A percentile compares a stretch with the other conserved stretches of the same genome.
These are phyloP conservation scores for Solanum pimpinellifolium DNA, from an alignment of 257 asterid genomes.

Conservation along the genomic window DNA sequence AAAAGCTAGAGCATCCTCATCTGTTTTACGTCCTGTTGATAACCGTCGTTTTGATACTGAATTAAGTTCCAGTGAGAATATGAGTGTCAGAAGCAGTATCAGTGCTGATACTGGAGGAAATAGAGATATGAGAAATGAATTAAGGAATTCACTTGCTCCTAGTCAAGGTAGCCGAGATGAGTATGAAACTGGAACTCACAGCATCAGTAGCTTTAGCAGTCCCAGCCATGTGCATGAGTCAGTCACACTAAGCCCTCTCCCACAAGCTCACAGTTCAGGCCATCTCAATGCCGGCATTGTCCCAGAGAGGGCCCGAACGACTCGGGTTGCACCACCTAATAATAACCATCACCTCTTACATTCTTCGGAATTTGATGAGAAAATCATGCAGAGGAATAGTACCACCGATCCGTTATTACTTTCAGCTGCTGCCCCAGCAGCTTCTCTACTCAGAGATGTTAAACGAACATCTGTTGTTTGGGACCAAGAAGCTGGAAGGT, in stretches of 20 bases:
- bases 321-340: conserved; percentile 15
- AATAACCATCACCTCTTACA: conserved; percentile 21
- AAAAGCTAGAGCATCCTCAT: conserved; percentile 93
- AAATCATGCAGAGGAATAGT: conserved; percentile 34
- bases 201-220: conserved; percentile 86
- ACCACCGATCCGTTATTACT: conserved; percentile 28
- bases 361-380: conserved; percentile 41
- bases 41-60: conserved; percentile 56
- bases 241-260: conserved; percentile 82
- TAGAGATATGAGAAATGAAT: conserved; percentile 35
- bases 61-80: conserved; percentile 78
- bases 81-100: conserved; percentile 75
- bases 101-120: conserved; percentile 72
- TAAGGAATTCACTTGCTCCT: conserved; percentile 47
- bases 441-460: conserved; percentile 58
- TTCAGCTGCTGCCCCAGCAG: conserved; percentile 32
- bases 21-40: conserved; percentile 84
- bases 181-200: conserved; percentile 81
- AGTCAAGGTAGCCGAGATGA: conserved; percentile 85
- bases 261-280: conserved; percentile 36
- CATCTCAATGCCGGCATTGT: conserved; percentile 13
- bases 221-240: conserved; percentile 74
- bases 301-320: conserved; percentile 18
- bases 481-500: conserved; percentile 98
- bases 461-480: conserved; percentile 92